A percentile compares a stretch with the other conserved stretches of the same genome.
phyloP scores from a whole-genome alignment of 441 rosid species.

The Bruguiera hainesii region DNA sequence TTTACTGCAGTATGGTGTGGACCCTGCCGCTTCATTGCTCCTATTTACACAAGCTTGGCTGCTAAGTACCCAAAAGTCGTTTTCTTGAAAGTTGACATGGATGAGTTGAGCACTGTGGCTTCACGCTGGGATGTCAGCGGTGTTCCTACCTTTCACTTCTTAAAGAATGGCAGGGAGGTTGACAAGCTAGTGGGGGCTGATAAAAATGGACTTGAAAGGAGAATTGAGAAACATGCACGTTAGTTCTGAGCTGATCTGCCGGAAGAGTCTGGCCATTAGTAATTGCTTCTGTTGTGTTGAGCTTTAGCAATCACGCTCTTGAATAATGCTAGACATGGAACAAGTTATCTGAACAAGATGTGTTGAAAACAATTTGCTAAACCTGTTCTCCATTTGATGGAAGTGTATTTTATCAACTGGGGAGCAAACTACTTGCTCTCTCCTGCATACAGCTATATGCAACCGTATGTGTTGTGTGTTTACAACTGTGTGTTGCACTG shows the following conservation, averaged over 20 bases:
- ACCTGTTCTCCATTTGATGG: too few relatives aligned
- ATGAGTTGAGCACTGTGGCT: slow-evolving; percentile 73
- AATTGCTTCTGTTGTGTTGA: background rate
- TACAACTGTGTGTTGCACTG: too few relatives aligned
- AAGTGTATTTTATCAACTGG: too few relatives aligned
- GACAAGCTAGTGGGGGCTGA: slow-evolving; percentile 87
- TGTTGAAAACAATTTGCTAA: slow-evolving; percentile 1
- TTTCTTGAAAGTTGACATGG: slow-evolving; percentile 85
- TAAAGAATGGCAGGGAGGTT: slow-evolving; percentile 70
- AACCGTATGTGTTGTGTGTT: too few relatives aligned
- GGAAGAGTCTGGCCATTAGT: background rate
- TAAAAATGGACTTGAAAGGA: slow-evolving; percentile 63
- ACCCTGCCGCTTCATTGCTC: slow-evolving; percentile 83
- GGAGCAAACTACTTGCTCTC: too few relatives aligned
- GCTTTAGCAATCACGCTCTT: background rate
- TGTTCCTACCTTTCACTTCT: slow-evolving; percentile 67
- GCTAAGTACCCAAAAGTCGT: slow-evolving; percentile 51
- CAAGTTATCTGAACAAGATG: slow-evolving; percentile 1
- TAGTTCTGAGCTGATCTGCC: slow-evolving; percentile 12
- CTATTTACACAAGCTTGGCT: slow-evolving; percentile 64
- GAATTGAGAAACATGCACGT: slow-evolving; percentile 52
- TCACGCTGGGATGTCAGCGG: slow-evolving; percentile 71
- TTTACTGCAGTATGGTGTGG: slow-evolving; percentile 96
- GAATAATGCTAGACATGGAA: background rate
- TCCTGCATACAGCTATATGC: too few relatives aligned